A percentile compares a stretch with the other conserved stretches of the same genome.
phyloP scores from a whole-genome alignment of 148 eudicot species.

The Camellia sinensis region DNA sequence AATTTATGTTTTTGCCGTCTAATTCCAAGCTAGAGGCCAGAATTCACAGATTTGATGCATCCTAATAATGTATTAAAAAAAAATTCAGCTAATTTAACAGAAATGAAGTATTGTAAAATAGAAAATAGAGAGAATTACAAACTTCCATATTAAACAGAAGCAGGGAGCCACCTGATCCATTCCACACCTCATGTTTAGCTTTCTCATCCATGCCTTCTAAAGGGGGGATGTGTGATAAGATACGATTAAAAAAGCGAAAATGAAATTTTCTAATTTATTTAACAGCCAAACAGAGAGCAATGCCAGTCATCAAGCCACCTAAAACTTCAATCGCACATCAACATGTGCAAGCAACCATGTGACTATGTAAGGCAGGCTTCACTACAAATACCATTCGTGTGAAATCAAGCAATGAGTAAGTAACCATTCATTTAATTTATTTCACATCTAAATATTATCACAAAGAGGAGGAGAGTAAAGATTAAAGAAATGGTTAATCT shows the following conservation, averaged over 20 bases:
- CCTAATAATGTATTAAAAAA: too few species aligned
- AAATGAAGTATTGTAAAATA: background rate
- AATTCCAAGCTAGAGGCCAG: background rate
- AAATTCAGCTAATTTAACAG: background rate
- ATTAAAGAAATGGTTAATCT: background rate
- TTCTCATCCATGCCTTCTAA: conserved; percentile 39
- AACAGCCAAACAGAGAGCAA: background rate
- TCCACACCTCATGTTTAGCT: conserved; percentile 59
- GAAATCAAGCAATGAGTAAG: background rate
- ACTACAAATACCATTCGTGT: background rate
- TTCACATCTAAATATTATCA: background rate
- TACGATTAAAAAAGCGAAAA: conserved; percentile 21
- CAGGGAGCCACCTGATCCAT: conserved; percentile 47
- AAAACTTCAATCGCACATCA: background rate
- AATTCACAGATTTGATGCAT: conserved; percentile 5
- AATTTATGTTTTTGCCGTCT: background rate
- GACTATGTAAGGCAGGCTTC: background rate
- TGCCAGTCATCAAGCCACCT: background rate
- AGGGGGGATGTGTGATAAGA: conserved; percentile 65
- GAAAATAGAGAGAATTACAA: background rate
- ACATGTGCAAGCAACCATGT: background rate
- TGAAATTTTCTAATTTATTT: background rate
- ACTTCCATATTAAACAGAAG: conserved; percentile 1
- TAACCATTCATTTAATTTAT: background rate
- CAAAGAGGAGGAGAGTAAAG: conserved; percentile 7